phyloP scores from a whole-genome alignment of 768 basidiomycete species.

The Amyloporia xantha region DNA sequence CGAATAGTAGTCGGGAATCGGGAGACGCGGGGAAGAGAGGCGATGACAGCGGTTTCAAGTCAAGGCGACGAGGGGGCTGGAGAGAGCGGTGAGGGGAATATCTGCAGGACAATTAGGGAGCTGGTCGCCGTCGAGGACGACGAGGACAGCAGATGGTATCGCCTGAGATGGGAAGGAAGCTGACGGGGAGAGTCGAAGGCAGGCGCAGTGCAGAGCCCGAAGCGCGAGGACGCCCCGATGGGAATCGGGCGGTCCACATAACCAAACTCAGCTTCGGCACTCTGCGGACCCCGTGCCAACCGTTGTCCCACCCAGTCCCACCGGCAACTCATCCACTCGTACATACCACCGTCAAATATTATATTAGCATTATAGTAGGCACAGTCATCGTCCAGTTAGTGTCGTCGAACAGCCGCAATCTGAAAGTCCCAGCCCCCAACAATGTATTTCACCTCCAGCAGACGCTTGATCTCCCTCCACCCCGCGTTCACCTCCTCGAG shows the following conservation, averaged over 20 bases:
- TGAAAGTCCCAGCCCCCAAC: slow-evolving; percentile 85
- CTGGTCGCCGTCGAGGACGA: slow-evolving; percentile 10
- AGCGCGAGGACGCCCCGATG: slow-evolving; percentile 32
- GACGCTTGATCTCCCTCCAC: slow-evolving; percentile 81
- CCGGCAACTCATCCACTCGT: background rate
- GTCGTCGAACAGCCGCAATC: slow-evolving; percentile 74
- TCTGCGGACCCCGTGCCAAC: slow-evolving; percentile 3
- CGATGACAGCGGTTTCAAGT: slow-evolving; percentile 1
- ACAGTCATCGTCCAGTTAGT: slow-evolving; percentile 27
- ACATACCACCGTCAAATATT: background rate
- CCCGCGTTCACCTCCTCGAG: slow-evolving; percentile 45
- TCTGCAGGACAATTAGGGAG: slow-evolving; percentile 6
- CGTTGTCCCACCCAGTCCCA: slow-evolving; percentile 1
- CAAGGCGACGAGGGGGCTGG: background rate
- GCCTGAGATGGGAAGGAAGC: slow-evolving; percentile 15
- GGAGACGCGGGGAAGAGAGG: background rate
- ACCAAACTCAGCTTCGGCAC: slow-evolving; percentile 17
- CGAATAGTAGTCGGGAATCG: background rate
- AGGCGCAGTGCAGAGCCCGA: slow-evolving; percentile 23
- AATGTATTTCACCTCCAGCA: slow-evolving; percentile 78
- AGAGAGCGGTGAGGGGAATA: slow-evolving; percentile 7
- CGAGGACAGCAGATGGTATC: slow-evolving; percentile 10
- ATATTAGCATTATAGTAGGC: slow-evolving; percentile 3
- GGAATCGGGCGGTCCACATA: slow-evolving; percentile 23
- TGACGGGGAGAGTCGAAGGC: slow-evolving; percentile 22